Conservation (phyloP, 164 flowering plant genomes). For the Vitis rupestris region DNA sequence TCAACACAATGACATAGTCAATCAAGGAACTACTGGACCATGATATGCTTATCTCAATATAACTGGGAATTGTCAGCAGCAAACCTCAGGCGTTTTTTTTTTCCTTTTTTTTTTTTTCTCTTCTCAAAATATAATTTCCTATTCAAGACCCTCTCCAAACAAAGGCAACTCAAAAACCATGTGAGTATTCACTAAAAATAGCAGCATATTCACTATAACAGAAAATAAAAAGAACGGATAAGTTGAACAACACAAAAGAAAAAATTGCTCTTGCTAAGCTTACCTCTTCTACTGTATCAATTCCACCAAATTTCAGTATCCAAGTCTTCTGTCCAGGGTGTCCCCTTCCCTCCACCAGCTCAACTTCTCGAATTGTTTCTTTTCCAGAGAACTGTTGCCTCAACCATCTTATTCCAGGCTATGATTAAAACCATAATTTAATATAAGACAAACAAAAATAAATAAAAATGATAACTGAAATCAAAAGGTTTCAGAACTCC, state of each 20-base stretch:
- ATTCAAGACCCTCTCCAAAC: too few species aligned
- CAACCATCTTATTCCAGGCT: constrained; percentile 94
- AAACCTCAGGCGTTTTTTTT: too few species aligned
- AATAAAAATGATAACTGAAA: neutral
- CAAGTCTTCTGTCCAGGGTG: constrained; percentile 76
- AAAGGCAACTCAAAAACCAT: neutral
- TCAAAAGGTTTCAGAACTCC: neutral
- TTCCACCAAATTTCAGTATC: constrained; percentile 64
- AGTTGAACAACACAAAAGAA: too few species aligned
- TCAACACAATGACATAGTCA: too few species aligned
- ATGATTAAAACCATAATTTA: constrained; percentile 7
- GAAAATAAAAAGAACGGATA: neutral
- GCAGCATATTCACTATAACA: neutral
- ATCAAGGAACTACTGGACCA: too few species aligned
- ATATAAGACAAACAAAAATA: neutral
- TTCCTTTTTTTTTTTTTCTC: too few species aligned
- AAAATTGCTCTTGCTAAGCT: neutral
- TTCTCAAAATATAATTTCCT: too few species aligned
- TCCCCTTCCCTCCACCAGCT: constrained; percentile 76
- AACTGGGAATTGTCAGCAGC: too few species aligned
- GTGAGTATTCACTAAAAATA: neutral
- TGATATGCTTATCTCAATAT: too few species aligned
- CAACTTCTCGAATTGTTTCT: constrained; percentile 66
- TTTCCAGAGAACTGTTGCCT: constrained; percentile 56
- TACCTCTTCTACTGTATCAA: constrained; percentile 75